Base-by-base conservation (phyloP, 2,329 filamentous ascomycete genomes). In the Colletotrichum trifolii region DNA sequence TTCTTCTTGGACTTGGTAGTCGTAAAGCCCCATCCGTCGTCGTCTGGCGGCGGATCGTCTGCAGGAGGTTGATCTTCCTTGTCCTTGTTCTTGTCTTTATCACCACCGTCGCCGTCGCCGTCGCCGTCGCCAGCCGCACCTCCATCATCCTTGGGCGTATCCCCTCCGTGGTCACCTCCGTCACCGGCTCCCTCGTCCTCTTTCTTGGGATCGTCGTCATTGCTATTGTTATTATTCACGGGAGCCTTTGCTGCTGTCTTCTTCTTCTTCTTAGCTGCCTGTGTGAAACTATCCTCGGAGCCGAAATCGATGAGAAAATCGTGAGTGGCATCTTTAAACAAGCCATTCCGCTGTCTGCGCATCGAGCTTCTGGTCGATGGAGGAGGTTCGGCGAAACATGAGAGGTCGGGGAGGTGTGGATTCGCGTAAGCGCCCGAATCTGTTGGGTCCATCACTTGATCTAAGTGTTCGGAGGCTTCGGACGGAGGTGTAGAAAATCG, bases 241-340 rank as follows among this genome's bases (percentile, higher is more conserved):
- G 80, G 77, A 36, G 79, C 74, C 67, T 82, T 82, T 38, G 77
- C 76, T 25, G 62, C 45, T 40, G 80, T 80, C 68, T 82, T 82
- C 76, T 90, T 90, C 74, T 84, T 88, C 74, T 85, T 86, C 69
- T 85, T 83, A 2, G 78, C 82, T 42, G 81, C 82, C 71, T 89
- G 83, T 55, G 81, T 79, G 76, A 82, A 87, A 53, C 81, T 84
- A 46, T 85, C 79, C 56, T 83, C 76, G 34, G 82, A 85, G 25
- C 79, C 79, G 63, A 91, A 86, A 71, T 92, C 88, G 54, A 92
- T 77, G 36, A 79, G 76, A 17, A 78, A 72, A 43, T 77, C 73
- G 69, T 78, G 76, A 42, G 73, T 77, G n/a, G 82, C 83, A 68
- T 86, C 82, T 45, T 69, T 68, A 39, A 87, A 76, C 6, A 86